Percentiles rank a stretch among this genome's conserved stretches.
Conservation (phyloP, 176 grass and related monocot genomes). For the Oryza meyeriana region DNA sequence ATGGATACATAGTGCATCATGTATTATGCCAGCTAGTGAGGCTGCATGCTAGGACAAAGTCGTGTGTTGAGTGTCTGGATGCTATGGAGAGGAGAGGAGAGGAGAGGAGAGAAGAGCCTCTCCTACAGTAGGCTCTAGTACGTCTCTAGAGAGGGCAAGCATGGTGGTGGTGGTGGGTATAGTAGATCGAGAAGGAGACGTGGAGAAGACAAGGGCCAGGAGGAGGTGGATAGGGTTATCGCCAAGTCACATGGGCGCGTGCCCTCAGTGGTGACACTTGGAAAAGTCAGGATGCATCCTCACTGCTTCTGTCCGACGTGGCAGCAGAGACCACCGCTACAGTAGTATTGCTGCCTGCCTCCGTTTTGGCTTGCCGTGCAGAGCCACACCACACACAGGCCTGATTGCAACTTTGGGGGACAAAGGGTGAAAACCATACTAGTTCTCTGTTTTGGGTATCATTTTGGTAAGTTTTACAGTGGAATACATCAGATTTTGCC, state of each 20-base stretch:
- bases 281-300: constrained; percentile 9
- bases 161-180: too few species aligned
- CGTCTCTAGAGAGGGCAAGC: background rate
- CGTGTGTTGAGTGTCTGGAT: background rate
- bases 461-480: too few species aligned
- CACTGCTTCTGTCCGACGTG: constrained; percentile 22
- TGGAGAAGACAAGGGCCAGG: constrained; percentile 31
- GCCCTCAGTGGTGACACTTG: constrained; percentile 42
- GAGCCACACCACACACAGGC: background rate
- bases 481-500: background rate
- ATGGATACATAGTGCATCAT: background rate
- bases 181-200: background rate
- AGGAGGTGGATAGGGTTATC: constrained; percentile 38
- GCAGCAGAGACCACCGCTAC: background rate
- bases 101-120: too few species aligned
- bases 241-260: background rate
- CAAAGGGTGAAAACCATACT: too few species aligned
- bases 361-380: background rate
- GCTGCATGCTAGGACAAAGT: background rate
- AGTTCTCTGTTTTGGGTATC: too few species aligned
- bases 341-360: background rate
- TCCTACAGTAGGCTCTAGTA: background rate
- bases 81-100: background rate
- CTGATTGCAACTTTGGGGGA: too few species aligned
- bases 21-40: too few species aligned